A percentile compares a stretch with the other conserved stretches of the same genome.
Evolutionary conservation across 2,329 filamentous ascomycete species (phyloP).

Genomic region (Pochonia chlamydosporia): DNA sequence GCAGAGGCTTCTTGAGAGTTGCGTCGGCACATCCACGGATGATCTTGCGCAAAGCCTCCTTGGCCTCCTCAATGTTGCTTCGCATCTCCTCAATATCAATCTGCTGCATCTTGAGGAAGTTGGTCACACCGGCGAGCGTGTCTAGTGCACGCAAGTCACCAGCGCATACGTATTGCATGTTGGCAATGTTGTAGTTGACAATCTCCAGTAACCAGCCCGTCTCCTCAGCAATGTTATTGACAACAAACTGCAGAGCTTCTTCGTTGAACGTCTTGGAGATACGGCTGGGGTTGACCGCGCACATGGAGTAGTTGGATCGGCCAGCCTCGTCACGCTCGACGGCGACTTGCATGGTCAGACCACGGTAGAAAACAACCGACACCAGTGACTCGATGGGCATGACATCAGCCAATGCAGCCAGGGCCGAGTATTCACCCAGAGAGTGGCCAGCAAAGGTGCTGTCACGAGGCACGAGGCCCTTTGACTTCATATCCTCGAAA

Average conservation of each 20-base stretch:
- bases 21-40: conserved; percentile 83
- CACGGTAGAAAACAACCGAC: conserved; percentile 98
- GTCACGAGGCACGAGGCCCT: conserved; percentile 91
- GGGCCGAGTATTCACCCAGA: conserved; percentile 93
- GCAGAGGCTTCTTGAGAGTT: conserved; percentile 82
- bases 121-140: conserved; percentile 73
- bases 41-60: conserved; percentile 82
- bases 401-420: conserved; percentile 92
- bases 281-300: conserved; percentile 94
- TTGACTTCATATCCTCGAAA: conserved; percentile 97
- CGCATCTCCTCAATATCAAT: conserved; percentile 94
- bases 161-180: conserved; percentile 70
- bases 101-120: conserved; percentile 94
- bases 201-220: conserved; percentile 97
- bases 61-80: conserved; percentile 85
- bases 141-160: conserved; percentile 67
- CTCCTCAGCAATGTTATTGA: conserved; percentile 88
- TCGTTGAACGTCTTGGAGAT: conserved; percentile 99
- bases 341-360: conserved; percentile 97
- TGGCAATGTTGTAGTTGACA: conserved; percentile 88
- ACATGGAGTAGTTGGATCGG: conserved; percentile 98
- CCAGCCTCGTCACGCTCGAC: conserved; percentile 92
- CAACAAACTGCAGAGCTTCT: conserved; percentile 91
- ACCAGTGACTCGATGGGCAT: conserved; percentile 99
- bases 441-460: conserved; percentile 98